A percentile compares a stretch with the other conserved stretches of the same genome.
phyloP scores from a whole-genome alignment of 768 basidiomycete genomes.

The Leccinellum luteum region DNA sequence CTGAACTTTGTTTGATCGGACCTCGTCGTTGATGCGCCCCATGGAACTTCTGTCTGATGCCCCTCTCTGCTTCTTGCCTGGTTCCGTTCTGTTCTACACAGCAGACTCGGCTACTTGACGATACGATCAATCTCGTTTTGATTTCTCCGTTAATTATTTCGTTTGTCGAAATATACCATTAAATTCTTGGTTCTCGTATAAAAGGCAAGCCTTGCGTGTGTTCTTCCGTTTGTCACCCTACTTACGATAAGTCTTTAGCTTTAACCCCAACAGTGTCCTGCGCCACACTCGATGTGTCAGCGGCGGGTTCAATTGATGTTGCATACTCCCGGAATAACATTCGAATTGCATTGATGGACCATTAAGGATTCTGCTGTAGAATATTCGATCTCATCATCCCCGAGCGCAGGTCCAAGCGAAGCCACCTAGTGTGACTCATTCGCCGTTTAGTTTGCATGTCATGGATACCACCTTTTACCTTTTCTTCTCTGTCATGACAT shows the following conservation, averaged over 20 bases:
- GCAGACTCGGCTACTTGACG: neutral
- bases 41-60: neutral
- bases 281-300: neutral
- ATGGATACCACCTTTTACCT: neutral
- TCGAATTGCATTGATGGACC: neutral
- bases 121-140: neutral
- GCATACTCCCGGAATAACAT: neutral
- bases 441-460: neutral
- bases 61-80: neutral
- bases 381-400: neutral
- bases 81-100: neutral
- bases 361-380: neutral
- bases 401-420: neutral
- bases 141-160: neutral
- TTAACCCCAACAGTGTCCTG: neutral
- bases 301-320: neutral
- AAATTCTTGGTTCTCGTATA: neutral
- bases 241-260: neutral
- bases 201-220: neutral
- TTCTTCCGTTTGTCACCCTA: neutral
- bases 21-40: conserved; percentile 12
- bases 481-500: neutral
- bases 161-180: neutral
- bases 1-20: conserved; percentile 54
- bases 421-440: neutral